These are phyloP conservation scores for Chalaropsis thielavioides DNA, from an alignment of 2,329 filamentous ascomycete species.

Conservation along the genomic window DNA sequence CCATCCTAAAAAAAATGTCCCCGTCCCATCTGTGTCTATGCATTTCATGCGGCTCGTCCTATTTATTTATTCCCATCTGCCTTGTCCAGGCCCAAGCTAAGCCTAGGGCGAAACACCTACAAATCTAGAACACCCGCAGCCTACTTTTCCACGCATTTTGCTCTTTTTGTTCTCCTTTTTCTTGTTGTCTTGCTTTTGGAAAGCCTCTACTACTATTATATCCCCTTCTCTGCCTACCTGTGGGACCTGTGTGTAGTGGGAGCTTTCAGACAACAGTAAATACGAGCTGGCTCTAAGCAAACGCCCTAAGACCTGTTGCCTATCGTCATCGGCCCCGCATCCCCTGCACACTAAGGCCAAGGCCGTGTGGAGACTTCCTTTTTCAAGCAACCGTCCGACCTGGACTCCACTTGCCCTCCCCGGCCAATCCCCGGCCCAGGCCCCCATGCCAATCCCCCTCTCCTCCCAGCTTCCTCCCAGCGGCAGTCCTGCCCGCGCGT, in stretches of 20 bases:
- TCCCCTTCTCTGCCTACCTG: not conserved
- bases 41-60: not conserved
- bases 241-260: not conserved
- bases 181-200: not conserved
- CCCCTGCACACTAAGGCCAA: not conserved
- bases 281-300: constrained; percentile 10
- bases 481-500: not conserved
- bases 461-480: not conserved
- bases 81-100: not conserved
- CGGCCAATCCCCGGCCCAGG: not conserved
- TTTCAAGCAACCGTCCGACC: not conserved
- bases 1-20: not conserved
- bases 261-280: not conserved
- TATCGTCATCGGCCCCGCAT: not conserved
- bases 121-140: not conserved
- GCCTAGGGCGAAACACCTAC: not conserved
- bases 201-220: not conserved
- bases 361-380: not conserved
- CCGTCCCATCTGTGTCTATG: constrained; percentile 7
- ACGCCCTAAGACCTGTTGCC: not conserved
- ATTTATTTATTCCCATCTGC: not conserved
- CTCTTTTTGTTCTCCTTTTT: not conserved
- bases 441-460: not conserved
- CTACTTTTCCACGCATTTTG: not conserved
- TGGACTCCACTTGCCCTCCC: not conserved